phyloP scores from a whole-genome alignment of 192 early-diverging fungal species.

The Coemansia asiatica region DNA sequence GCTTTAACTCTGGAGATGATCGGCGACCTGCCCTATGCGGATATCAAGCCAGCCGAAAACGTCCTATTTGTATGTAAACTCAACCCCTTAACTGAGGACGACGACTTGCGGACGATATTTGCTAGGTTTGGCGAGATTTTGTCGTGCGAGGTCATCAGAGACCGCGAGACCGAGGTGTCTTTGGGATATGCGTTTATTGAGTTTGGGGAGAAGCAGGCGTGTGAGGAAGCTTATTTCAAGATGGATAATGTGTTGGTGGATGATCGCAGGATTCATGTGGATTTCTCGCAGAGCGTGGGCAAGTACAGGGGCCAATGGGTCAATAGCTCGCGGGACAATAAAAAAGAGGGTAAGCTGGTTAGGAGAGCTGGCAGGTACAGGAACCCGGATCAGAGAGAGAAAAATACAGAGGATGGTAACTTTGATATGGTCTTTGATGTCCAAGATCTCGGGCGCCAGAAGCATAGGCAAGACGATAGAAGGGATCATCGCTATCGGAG shows the following conservation, averaged over 20 bases:
- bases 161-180: conserved; percentile 77
- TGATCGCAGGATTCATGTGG: conserved; percentile 93
- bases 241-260: conserved; percentile 97
- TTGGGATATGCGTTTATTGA: conserved; percentile 97
- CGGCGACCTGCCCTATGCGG: conserved; percentile 94
- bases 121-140: conserved; percentile 83
- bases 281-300: conserved; percentile 95
- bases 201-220: conserved; percentile 81
- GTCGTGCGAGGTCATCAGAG: conserved; percentile 90
- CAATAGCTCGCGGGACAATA: background rate
- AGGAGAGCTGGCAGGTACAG: conserved; percentile 16
- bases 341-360: background rate
- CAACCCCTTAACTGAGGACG: conserved; percentile 85
- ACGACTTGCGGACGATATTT: conserved; percentile 92
- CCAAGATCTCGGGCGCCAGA: background rate
- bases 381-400: background rate
- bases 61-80: conserved; percentile 95
- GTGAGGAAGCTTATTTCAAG: conserved; percentile 93
- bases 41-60: conserved; percentile 96
- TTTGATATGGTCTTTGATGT: conserved; percentile 48
- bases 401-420: background rate
- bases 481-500: background rate
- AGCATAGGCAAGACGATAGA: background rate
- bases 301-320: conserved; percentile 82
- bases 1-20: conserved; percentile 98